phyloP scores from a whole-genome alignment of 2,329 filamentous ascomycete genomes.

The Pseudovirgaria hyperparasitica region DNA sequence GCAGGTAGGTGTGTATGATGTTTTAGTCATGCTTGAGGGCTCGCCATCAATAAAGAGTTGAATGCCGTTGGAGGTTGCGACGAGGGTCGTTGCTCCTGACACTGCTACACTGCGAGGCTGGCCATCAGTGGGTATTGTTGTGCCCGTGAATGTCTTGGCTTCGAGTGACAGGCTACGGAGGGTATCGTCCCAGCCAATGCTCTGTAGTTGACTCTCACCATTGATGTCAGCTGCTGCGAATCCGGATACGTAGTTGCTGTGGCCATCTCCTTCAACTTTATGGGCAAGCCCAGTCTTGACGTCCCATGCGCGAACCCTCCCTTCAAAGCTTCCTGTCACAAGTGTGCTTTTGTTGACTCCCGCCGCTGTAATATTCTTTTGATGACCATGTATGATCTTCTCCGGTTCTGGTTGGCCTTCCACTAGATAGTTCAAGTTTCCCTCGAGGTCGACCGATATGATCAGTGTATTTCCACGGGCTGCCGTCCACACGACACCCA shows the following conservation, averaged over 20 bases:
- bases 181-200: conserved; percentile 88
- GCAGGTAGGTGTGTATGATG: conserved; percentile 53
- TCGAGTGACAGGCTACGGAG: conserved; percentile 66
- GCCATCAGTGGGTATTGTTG: conserved; percentile 52
- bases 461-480: conserved; percentile 75
- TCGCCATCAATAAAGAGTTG: conserved; percentile 46
- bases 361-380: conserved; percentile 79
- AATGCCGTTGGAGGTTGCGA: conserved; percentile 43
- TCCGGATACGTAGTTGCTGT: conserved; percentile 75
- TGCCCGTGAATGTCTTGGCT: conserved; percentile 62
- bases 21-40: conserved; percentile 46
- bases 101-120: conserved; percentile 68
- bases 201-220: conserved; percentile 49
- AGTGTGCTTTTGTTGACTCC: conserved; percentile 50
- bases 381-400: conserved; percentile 71
- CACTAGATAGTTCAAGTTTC: conserved; percentile 79
- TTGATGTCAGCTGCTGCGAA: conserved; percentile 41
- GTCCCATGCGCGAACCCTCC: conserved; percentile 77
- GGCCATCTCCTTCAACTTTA: conserved; percentile 64
- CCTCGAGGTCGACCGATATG: conserved; percentile 77
- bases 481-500: conserved; percentile 82
- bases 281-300: conserved; percentile 53
- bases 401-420: conserved; percentile 58
- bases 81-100: conserved; percentile 38
- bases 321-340: conserved; percentile 87